Evolutionary conservation across 2,329 filamentous ascomycete species (phyloP), one percentile per base, ranked within the genome.

Genomic region (Verticillium zaregamsianum): DNA sequence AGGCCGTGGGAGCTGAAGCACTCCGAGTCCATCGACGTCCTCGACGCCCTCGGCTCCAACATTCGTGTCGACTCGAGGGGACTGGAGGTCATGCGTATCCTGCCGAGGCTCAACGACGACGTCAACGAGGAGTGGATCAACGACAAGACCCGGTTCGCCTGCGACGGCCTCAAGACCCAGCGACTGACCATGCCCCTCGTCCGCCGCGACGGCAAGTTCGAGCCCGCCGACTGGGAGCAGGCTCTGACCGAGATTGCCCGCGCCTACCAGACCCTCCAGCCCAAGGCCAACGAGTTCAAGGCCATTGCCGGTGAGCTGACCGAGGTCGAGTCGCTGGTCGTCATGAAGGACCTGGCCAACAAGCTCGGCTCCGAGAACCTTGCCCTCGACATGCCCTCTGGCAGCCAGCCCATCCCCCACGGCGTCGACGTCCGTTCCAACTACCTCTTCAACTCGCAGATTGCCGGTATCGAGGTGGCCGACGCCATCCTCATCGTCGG

Each of bases 91-190:
- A 97, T 99, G 93, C 90, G 95, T 70, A 85, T 99, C 64, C 74
- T 97, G 17, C 95, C 95, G 63, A 87, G 95, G 70, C 84, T 99
- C 64, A 99, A 99, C 75, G 95, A 99, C 74, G 93, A 98, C 71
- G 88, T 99, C 70, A 99, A 99, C 77, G 95, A 99, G 81, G 95
- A 99, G 78, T 99, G 95, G 95, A 98, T 99, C 76, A 95, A 98
- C 78, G 95, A 99, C 82, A 99, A 98, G 85, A 89, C 92, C 49
- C 88, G 95, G 67, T 99, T 98, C 75, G 94, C 95, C 52, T 96
- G 93, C 75, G 95, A 99, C 75, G 95, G 95, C 58, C 84, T 99
- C 67, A 96, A 93, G 86, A 98, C 94, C 56, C 95, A 99, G 79
- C 88, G 95, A 73, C 83, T 99, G 61, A 98, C 95, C 39, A 95